phyloP scores from a whole-genome alignment of 2,329 filamentous ascomycete genomes.

The Nannizziopsis barbatae region DNA sequence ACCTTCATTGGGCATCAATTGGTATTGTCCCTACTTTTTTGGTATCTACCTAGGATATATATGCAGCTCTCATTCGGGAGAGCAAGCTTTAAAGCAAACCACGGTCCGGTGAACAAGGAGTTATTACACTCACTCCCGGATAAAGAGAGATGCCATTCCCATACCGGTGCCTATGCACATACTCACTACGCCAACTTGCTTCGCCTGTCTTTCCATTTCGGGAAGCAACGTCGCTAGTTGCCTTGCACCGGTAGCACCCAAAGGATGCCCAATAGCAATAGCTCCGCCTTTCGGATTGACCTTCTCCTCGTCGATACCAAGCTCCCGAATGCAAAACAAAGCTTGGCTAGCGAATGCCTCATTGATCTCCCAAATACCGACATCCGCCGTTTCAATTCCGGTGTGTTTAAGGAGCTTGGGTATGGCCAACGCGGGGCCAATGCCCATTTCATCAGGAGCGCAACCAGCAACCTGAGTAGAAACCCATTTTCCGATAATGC shows the following conservation, averaged over 20 bases:
- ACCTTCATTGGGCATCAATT: too few species aligned
- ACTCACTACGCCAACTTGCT: conserved; percentile 72
- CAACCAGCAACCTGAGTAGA: conserved; percentile 66
- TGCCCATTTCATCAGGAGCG: conserved; percentile 83
- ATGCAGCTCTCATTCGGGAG: background rate
- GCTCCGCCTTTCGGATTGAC: conserved; percentile 90
- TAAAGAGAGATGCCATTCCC: conserved; percentile 60
- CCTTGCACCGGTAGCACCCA: conserved; percentile 77
- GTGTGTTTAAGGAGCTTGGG: conserved; percentile 64
- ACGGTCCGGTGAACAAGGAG: background rate
- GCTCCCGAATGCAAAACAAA: conserved; percentile 57
- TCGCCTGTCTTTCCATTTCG: conserved; percentile 54
- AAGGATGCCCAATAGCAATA: conserved; percentile 84
- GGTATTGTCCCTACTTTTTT: too few species aligned
- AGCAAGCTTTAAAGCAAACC: background rate
- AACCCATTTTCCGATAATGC: conserved; percentile 74
- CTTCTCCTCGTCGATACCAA: conserved; percentile 50
- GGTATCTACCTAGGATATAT: conserved; percentile 3
- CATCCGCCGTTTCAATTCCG: conserved; percentile 55
- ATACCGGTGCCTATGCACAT: conserved; percentile 85
- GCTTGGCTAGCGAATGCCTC: conserved; percentile 60
- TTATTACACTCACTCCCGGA: conserved; percentile 43
- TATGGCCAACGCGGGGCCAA: conserved; percentile 77
- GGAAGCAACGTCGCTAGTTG: conserved; percentile 65
- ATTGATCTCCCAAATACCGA: conserved; percentile 87